phyloP scores from a whole-genome alignment of 2,329 filamentous ascomycete genomes.

The Colletotrichum simmondsii region DNA sequence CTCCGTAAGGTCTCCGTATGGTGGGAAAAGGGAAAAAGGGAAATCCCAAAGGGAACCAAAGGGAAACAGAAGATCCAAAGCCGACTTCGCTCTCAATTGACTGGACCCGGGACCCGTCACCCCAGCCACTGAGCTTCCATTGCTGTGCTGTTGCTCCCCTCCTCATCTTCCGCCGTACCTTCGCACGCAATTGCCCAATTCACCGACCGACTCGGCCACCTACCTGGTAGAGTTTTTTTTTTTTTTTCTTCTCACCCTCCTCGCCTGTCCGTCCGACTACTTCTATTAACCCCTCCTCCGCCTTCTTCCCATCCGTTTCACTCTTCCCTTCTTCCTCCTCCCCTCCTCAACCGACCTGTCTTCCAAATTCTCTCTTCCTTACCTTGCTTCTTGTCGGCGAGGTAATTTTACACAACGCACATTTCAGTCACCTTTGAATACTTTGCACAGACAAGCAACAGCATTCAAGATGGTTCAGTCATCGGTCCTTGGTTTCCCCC shows the following conservation, averaged over 20 bases:
- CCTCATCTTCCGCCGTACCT: neutral
- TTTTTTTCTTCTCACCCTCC: neutral
- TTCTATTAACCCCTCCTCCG: constrained; percentile 30
- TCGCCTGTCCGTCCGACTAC: constrained; percentile 21
- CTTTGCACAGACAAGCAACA: constrained; percentile 41
- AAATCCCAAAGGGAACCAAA: neutral
- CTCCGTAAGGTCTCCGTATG: constrained; percentile 3
- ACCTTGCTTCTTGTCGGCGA: constrained; percentile 29
- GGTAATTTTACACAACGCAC: constrained; percentile 16
- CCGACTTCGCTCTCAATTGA: constrained; percentile 32
- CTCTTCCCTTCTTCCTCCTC: neutral
- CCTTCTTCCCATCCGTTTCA: neutral
- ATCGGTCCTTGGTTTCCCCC: constrained; percentile 96
- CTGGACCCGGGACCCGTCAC: constrained; percentile 20
- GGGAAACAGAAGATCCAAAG: neutral
- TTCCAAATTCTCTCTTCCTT: constrained; percentile 14
- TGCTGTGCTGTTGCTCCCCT: neutral
- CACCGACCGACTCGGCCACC: constrained; percentile 29
- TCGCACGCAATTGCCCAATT: constrained; percentile 33
- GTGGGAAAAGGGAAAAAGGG: neutral
- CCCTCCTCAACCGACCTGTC: constrained; percentile 21
- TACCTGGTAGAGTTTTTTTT: constrained; percentile 28
- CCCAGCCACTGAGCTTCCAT: constrained; percentile 26
- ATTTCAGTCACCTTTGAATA: constrained; percentile 23
- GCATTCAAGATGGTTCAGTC: constrained; percentile 69